phyloP scores from a whole-genome alignment of 148 eudicot genomes.

The Polygonum aviculare region DNA sequence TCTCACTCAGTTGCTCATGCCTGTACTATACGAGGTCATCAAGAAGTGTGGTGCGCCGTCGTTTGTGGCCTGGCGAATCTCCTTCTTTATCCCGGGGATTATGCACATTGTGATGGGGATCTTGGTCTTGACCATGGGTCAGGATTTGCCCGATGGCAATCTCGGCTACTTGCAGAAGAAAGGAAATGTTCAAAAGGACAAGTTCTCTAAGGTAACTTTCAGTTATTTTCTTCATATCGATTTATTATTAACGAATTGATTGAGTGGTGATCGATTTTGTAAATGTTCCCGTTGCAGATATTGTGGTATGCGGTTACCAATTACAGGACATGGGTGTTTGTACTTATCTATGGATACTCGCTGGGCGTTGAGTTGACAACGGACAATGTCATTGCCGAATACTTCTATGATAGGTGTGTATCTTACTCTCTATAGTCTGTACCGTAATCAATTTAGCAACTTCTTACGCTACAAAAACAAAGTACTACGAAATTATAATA shows the following conservation, averaged over 20 bases:
- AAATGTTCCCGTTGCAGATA: too few relatives aligned
- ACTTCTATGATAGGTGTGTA: constrained; percentile 34
- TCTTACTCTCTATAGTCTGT: background rate
- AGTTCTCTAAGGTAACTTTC: constrained; percentile 34
- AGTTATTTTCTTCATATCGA: too few relatives aligned
- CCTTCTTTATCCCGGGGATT: constrained; percentile 38
- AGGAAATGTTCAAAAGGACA: constrained; percentile 37
- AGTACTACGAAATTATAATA: too few relatives aligned
- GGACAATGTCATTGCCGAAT: constrained; percentile 36
- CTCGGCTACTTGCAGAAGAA: constrained; percentile 27
- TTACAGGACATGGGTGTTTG: constrained; percentile 45
- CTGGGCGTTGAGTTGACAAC: constrained; percentile 42
- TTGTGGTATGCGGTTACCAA: constrained; percentile 35
- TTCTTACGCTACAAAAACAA: too few relatives aligned
- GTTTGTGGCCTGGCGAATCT: constrained; percentile 45
- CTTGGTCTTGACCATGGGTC: constrained; percentile 28
- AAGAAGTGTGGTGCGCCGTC: constrained; percentile 27
- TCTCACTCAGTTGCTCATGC: constrained; percentile 42
- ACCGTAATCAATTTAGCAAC: background rate
- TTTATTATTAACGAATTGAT: too few relatives aligned
- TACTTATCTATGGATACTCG: constrained; percentile 39
- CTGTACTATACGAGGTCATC: constrained; percentile 30
- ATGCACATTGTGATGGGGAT: constrained; percentile 40
- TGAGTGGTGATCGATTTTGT: too few relatives aligned
- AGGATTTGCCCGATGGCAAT: constrained; percentile 43